Conservation (phyloP, 352 stramenopile genomes). For the Elongisporangium undulatum region DNA sequence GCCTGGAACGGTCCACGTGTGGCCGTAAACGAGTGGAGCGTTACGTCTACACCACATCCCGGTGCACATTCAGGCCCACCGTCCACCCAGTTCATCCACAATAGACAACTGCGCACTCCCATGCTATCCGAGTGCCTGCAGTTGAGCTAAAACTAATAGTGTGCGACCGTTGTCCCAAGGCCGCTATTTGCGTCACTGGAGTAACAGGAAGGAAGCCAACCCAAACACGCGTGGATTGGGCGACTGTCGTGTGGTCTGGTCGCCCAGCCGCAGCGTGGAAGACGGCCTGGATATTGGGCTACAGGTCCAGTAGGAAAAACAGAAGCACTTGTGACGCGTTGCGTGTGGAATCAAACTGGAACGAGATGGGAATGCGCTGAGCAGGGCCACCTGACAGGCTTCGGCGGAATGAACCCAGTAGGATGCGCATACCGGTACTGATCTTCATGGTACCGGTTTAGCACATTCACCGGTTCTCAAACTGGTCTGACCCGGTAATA, state of each 20-base stretch:
- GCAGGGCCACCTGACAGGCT: neutral
- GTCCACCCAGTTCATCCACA: neutral
- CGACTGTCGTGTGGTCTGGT: neutral
- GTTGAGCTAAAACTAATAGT: neutral
- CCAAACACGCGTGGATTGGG: no score
- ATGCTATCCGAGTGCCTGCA: neutral
- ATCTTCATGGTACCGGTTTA: neutral
- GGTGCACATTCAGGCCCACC: neutral
- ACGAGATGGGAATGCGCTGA: neutral
- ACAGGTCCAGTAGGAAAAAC: neutral
- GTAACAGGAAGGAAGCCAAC: neutral
- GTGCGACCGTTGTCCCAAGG: neutral
- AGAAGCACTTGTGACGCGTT: neutral
- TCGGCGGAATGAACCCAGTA: no score
- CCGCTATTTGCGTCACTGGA: neutral
- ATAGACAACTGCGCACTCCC: neutral
- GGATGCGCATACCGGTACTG: neutral
- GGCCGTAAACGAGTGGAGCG: neutral
- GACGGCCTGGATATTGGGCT: neutral
- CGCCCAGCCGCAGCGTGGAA: neutral
- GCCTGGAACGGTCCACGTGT: neutral
- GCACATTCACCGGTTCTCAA: no score
- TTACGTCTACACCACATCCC: neutral
- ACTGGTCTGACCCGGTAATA: neutral
- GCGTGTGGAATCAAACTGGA: neutral